These are phyloP conservation scores for Eucalyptus polybractea DNA, from an alignment of 345 rosid genomes.

Conservation along the genomic window DNA sequence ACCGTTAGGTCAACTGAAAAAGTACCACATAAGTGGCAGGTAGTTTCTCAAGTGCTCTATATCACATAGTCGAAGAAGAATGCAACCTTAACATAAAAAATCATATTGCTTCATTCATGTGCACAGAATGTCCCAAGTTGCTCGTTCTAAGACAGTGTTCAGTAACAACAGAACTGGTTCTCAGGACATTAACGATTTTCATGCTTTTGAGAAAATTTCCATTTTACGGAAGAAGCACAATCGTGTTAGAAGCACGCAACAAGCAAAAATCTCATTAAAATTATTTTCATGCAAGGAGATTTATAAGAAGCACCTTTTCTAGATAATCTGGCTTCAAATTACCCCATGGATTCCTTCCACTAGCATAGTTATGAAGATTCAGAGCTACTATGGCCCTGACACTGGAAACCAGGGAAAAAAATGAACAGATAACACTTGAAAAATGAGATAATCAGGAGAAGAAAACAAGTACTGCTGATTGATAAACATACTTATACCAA, in stretches of 20 bases:
- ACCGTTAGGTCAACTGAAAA: not conserved
- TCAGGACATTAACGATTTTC: not conserved
- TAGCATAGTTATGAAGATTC: slow-evolving; percentile 86
- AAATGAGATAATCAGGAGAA: not conserved
- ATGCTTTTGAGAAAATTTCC: not conserved
- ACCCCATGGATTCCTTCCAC: slow-evolving; percentile 99
- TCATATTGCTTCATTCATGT: not conserved
- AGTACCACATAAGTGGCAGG: not conserved
- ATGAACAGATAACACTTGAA: not conserved
- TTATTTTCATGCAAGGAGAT: not conserved
- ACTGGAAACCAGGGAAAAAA: slow-evolving; percentile 10
- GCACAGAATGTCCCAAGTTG: not conserved
- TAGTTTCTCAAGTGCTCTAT: not conserved
- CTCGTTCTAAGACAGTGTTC: not conserved
- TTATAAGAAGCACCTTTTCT: slow-evolving; percentile 49
- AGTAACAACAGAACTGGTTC: not conserved
- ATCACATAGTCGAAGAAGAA: not conserved
- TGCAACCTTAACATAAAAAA: not conserved
- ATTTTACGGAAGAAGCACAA: not conserved
- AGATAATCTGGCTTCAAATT: slow-evolving; percentile 64
- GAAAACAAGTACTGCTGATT: not conserved
- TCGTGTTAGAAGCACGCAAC: not conserved
- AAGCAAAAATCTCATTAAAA: not conserved
- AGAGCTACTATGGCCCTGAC: slow-evolving; percentile 88
- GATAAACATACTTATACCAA: not conserved